phyloP scores from a whole-genome alignment of 2,329 filamentous ascomycete genomes.

The Aspergillus melleus region DNA sequence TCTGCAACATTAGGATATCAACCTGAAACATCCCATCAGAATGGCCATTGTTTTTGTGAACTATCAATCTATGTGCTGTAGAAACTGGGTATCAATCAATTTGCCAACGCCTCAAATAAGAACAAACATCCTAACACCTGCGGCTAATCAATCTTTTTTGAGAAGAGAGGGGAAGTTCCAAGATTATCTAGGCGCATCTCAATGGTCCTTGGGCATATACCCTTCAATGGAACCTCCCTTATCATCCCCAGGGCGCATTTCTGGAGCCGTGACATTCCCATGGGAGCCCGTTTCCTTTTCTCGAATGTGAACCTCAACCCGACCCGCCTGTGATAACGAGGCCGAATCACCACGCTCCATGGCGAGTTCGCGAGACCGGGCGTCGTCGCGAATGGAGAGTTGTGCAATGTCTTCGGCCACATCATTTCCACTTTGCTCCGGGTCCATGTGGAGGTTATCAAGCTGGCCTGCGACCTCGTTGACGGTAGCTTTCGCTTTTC shows the following conservation, averaged over 20 bases:
- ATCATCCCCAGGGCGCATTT: constrained; percentile 33
- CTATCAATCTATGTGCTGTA: neutral
- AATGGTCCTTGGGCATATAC: constrained; percentile 34
- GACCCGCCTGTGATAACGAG: constrained; percentile 24
- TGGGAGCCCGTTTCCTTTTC: constrained; percentile 29
- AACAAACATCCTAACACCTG: neutral
- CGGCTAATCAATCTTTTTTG: neutral
- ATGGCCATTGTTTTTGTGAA: neutral
- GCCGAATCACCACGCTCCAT: constrained; percentile 37
- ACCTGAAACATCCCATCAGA: neutral
- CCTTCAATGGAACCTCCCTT: constrained; percentile 45
- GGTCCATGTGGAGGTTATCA: constrained; percentile 20
- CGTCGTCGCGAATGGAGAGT: constrained; percentile 27
- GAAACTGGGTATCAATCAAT: constrained; percentile 3
- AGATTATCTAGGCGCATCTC: neutral
- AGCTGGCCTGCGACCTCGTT: constrained; percentile 29
- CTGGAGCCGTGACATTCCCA: constrained; percentile 28
- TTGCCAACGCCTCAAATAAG: neutral
- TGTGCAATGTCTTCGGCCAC: constrained; percentile 26
- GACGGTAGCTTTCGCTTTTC: constrained; percentile 18
- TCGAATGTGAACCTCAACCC: constrained; percentile 35
- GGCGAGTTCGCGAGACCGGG: constrained; percentile 32
- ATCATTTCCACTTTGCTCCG: constrained; percentile 11
- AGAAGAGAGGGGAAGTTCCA: neutral
- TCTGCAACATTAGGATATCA: no score